Conservation (phyloP, 495 filamentous ascomycete species). For the Opeltia flavorubescens region DNA sequence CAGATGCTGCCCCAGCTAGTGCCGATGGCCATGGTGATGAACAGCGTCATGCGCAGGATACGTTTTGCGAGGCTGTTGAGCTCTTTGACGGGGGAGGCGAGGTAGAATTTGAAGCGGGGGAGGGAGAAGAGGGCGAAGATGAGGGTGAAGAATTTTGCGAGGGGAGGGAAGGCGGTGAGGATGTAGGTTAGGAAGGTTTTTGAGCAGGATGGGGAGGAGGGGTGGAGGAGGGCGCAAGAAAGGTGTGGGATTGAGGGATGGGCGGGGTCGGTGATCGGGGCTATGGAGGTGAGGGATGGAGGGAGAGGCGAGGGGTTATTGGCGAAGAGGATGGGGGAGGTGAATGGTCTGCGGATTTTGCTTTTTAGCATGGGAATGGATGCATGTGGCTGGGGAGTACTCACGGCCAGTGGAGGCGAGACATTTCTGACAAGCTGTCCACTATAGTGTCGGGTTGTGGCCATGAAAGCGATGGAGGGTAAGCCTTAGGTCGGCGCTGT, state of each 20-base stretch:
- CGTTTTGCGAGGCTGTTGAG: constrained; percentile 44
- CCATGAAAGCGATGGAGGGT: constrained; percentile 56
- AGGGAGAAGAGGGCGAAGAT: constrained; percentile 56
- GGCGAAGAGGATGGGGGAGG: constrained; percentile 81
- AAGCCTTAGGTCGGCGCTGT: constrained; percentile 51
- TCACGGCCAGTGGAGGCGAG: constrained; percentile 72
- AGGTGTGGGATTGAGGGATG: constrained; percentile 72
- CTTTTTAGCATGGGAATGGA: background rate
- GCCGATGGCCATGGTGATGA: constrained; percentile 63
- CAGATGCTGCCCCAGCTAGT: constrained; percentile 81
- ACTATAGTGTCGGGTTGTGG: constrained; percentile 62
- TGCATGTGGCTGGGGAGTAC: constrained; percentile 17
- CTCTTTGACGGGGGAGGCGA: constrained; percentile 48
- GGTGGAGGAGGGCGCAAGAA: constrained; percentile 87
- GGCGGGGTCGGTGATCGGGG: constrained; percentile 67
- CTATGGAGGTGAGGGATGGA: constrained; percentile 45
- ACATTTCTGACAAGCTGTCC: constrained; percentile 68
- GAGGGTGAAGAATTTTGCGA: constrained; percentile 62
- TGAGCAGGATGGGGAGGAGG: constrained; percentile 68
- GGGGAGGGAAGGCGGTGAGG: constrained; percentile 59
- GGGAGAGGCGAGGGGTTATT: constrained; percentile 48
- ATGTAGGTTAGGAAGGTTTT: constrained; percentile 75
- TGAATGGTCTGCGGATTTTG: constrained; percentile 41
- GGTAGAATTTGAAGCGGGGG: constrained; percentile 48
- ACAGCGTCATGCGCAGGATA: constrained; percentile 49